Conservation (phyloP, 306 rosid genomes). For the Notholithocarpus densiflorus region DNA sequence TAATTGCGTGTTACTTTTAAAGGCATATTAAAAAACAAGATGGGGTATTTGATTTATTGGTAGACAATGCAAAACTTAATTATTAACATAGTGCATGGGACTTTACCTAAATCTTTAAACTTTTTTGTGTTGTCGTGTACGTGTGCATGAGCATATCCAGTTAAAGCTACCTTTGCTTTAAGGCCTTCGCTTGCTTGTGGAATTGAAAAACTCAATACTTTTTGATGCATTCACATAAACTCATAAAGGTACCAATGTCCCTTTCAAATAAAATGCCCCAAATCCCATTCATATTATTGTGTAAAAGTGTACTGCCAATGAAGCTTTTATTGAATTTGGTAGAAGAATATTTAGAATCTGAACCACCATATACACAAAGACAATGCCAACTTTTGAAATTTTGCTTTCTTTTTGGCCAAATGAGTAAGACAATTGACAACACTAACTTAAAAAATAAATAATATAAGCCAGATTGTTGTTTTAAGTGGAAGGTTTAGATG, state of each 20-base stretch:
- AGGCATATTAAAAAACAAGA: no score
- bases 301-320: background rate
- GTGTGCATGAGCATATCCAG: background rate
- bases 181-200: background rate
- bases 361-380: background rate
- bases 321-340: background rate
- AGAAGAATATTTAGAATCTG: background rate
- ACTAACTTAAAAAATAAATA: no score
- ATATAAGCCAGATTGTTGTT: no score
- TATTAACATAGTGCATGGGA: no score
- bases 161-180: background rate
- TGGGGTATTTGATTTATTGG: no score
- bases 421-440: background rate
- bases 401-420: background rate
- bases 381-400: background rate
- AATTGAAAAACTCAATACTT: background rate
- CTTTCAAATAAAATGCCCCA: background rate
- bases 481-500: no score
- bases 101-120: no score
- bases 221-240: background rate
- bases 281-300: background rate
- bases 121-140: background rate
- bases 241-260: background rate
- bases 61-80: no score
- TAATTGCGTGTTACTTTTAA: no score